Percentiles rank a stretch among this genome's conserved stretches.
Evolutionary conservation across 805 yeast genomes (phyloP).

Genomic region (Komagataella populi): DNA sequence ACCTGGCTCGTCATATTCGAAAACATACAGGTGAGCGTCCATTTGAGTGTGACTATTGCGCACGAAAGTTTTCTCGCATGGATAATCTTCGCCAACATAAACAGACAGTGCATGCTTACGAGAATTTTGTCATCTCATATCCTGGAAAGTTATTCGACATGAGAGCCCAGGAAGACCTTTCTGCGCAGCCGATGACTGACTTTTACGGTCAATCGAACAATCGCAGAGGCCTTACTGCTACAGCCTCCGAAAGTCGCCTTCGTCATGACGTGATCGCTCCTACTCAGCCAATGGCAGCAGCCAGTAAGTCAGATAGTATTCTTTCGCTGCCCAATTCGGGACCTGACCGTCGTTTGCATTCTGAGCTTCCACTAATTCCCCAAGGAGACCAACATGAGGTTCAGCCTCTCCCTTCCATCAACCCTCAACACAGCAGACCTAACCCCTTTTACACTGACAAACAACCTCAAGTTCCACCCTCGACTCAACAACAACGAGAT

Average conservation of each 20-base stretch:
- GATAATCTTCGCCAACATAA: conserved; percentile 88
- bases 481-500: neutral
- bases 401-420: neutral
- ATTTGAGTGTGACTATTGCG: conserved; percentile 73
- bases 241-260: neutral
- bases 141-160: neutral
- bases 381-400: neutral
- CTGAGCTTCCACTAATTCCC: neutral
- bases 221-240: no score
- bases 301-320: neutral
- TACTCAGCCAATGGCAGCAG: neutral
- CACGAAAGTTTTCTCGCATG: conserved; percentile 65
- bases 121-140: conserved; percentile 12
- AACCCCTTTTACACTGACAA: neutral
- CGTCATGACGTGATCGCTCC: neutral
- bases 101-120: conserved; percentile 65
- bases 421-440: neutral
- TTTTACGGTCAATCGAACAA: neutral
- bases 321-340: neutral
- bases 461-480: neutral
- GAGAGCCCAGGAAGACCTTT: neutral
- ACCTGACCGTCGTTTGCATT: neutral
- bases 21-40: conserved; percentile 95
- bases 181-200: neutral
- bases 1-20: conserved; percentile 80